Conservation (phyloP, 805 yeast species). For the Hermanozyma aechmeae region DNA sequence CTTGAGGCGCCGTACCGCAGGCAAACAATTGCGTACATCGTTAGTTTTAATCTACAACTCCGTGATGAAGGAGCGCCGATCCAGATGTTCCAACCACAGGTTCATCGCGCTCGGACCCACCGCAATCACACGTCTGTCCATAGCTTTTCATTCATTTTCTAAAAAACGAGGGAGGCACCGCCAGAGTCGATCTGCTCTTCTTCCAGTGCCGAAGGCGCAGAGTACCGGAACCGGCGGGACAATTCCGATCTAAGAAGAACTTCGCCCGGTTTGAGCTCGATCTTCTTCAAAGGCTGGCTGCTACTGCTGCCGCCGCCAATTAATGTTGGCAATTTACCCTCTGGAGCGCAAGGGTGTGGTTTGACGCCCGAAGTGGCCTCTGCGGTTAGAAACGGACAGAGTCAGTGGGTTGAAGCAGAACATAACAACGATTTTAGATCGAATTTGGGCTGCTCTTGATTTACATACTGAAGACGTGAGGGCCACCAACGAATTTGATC, state of each 20-base stretch:
- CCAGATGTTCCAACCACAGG: too few species aligned
- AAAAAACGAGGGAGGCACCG: conserved; percentile 61
- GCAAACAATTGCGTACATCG: too few species aligned
- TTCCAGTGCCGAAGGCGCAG: conserved; percentile 54
- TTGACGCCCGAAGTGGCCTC: conserved; percentile 4
- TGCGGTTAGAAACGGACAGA: background rate
- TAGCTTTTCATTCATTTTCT: too few species aligned
- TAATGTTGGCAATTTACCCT: conserved; percentile 31
- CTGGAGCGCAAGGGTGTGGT: conserved; percentile 33
- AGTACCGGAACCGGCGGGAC: conserved; percentile 67
- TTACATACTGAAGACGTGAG: conserved; percentile 32
- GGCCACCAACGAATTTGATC: conserved; percentile 83
- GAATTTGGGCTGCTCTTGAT: background rate
- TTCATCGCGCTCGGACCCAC: too few species aligned
- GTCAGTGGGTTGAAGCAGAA: conserved; percentile 1
- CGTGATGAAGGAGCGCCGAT: too few species aligned
- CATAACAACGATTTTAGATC: conserved; percentile 1
- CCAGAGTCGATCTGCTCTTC: conserved; percentile 73
- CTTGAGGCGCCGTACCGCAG: too few species aligned
- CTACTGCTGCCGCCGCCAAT: conserved; percentile 11
- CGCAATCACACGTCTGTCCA: too few species aligned
- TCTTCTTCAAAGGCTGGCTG: conserved; percentile 28
- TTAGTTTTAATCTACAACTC: too few species aligned
- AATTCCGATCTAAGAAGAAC: conserved; percentile 51
- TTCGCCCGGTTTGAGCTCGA: conserved; percentile 34